Conservation (phyloP, 1,139 yeast species). For the Suhomyces coccinellae region DNA sequence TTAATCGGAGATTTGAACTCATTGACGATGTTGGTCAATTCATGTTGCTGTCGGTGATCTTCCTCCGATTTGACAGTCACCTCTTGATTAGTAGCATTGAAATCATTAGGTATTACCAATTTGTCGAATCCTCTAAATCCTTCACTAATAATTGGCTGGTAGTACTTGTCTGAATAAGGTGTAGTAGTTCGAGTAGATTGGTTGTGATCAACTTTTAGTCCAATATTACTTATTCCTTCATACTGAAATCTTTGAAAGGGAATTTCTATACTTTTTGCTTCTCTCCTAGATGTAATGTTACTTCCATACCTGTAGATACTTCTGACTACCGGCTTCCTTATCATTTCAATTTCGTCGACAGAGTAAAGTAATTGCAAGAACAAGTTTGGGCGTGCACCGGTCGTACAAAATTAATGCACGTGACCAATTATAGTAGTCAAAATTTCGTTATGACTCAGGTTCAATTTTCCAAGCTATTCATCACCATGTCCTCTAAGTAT, state of each 20-base stretch:
- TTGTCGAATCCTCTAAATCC: slow-evolving; percentile 31
- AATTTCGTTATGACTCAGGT: slow-evolving; percentile 9
- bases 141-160: slow-evolving; percentile 30
- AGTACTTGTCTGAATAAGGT: slow-evolving; percentile 30
- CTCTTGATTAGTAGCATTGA: slow-evolving; percentile 50
- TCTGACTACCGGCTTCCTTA: slow-evolving; percentile 10
- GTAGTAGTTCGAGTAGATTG: slow-evolving; percentile 12
- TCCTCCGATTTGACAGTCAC: slow-evolving; percentile 44
- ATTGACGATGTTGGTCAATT: slow-evolving; percentile 51
- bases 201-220: background rate
- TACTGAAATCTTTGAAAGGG: slow-evolving; percentile 5
- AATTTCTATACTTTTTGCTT: background rate
- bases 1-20: slow-evolving; percentile 68
- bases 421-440: background rate
- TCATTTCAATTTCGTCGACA: slow-evolving; percentile 6
- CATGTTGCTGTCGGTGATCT: slow-evolving; percentile 19
- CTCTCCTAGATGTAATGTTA: background rate
- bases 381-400: background rate
- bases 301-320: slow-evolving; percentile 10
- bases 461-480: background rate
- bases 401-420: background rate
- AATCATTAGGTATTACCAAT: slow-evolving; percentile 26
- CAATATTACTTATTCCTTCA: slow-evolving; percentile 9
- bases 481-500: slow-evolving; percentile 41
- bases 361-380: too few species aligned